Evolutionary conservation across 2,329 filamentous ascomycete genomes (phyloP).

Genomic region (Xylariaceae sp.): DNA sequence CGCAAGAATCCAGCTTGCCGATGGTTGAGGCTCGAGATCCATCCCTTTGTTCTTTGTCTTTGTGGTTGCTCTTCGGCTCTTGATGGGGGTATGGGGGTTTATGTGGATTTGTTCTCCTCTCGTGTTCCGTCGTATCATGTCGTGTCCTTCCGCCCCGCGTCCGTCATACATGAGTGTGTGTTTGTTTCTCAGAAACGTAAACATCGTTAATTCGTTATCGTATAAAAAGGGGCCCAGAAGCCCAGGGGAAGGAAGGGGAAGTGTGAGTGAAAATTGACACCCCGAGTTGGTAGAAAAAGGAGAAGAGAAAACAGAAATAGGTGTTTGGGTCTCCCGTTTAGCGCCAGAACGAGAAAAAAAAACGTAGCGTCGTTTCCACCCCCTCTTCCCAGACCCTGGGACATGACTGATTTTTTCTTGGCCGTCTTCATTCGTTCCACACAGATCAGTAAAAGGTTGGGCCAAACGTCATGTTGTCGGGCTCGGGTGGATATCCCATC

Average conservation of each 20-base stretch:
- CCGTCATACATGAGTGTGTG: background rate
- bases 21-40: background rate
- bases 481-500: background rate
- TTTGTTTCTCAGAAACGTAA: background rate
- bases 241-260: background rate
- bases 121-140: background rate
- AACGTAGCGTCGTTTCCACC: background rate
- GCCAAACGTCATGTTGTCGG: background rate
- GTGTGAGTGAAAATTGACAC: background rate
- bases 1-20: background rate
- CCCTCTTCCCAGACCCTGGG: background rate
- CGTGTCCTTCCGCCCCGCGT: background rate
- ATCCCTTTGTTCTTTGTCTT: background rate
- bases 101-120: background rate
- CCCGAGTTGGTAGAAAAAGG: background rate
- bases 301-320: background rate
- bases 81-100: background rate
- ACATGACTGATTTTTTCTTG: background rate
- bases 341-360: background rate
- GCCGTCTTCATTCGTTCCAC: background rate
- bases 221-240: background rate
- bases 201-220: slow-evolving; percentile 5
- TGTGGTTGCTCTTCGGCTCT: background rate
- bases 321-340: background rate
- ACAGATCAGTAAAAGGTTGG: slow-evolving; percentile 9